Evolutionary conservation across 768 basidiomycete genomes (phyloP), one percentile per base, ranked within the genome.

Genomic region (Pisolithus orientalis): DNA sequence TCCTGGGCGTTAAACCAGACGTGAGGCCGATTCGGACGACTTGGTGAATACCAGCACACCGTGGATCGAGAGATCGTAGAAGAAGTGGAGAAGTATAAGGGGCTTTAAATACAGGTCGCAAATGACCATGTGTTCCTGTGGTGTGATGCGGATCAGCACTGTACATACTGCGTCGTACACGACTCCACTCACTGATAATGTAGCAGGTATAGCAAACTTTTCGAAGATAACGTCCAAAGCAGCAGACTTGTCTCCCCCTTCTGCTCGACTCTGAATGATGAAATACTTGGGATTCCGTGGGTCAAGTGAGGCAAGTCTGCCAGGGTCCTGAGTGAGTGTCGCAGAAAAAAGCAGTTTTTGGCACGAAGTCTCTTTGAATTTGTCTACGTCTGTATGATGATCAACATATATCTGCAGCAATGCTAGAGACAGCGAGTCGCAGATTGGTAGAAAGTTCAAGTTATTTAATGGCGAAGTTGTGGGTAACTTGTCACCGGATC

Each of bases 311-410:
- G 87, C 85, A 40, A 98, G 85, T 61, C 90, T 94, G n/a, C 87
- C 85, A 0, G 96, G 95, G 70, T 98, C 94, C 8, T 85, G 80
- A 0, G 94, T 96, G 29, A 98, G 78, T 0, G 96, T 99, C 0
- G 96, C 96, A 10, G 94, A 96, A 72, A 99, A 96, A 7, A 99
- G 74, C 4, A 99, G 76, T 63, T 97, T 98, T 65, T 97, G 95
- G 59, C 94, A 96, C 5, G 87, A 87, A 4, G 80, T 67, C 39
- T 73, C 72, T 60, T 72, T 81, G 44, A 61, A 65, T 62, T 89
- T 88, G 47, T 79, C 76, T 38, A 82, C 57, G 50, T 84, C 83
- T 3, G 77, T 73, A 4, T 72, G 70, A 31, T 73, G 53, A 47
- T 69, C 58, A 29, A 17, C 28, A 1, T 57, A 52, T 2, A 31